Conservation (phyloP, 441 rosid species). For the Metrosideros polymorpha region DNA sequence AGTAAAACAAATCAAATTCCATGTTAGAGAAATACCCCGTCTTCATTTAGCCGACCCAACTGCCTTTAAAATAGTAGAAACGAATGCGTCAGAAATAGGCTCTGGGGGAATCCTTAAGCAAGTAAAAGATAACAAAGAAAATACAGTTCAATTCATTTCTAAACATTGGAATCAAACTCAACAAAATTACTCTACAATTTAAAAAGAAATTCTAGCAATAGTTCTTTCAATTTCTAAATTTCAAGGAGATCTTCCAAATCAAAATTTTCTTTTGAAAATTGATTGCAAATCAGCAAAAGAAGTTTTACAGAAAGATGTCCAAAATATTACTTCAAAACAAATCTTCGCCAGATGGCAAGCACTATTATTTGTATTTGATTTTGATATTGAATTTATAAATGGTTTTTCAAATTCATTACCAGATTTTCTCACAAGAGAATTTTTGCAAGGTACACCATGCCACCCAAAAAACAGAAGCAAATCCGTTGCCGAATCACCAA, state of each 20-base stretch:
- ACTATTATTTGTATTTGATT: too few species aligned
- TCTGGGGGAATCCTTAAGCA: background rate
- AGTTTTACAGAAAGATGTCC: too few species aligned
- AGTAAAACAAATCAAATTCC: too few species aligned
- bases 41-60: background rate
- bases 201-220: too few species aligned
- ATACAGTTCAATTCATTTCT: background rate
- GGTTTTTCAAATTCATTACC: too few species aligned
- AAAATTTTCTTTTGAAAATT: background rate
- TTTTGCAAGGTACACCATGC: too few species aligned
- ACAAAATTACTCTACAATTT: background rate
- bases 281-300: background rate
- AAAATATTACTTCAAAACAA: too few species aligned
- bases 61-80: background rate
- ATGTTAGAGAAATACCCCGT: background rate
- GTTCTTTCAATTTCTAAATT: background rate
- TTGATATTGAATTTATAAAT: too few species aligned
- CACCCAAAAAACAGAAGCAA: too few species aligned
- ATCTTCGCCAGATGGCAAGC: background rate
- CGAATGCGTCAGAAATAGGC: background rate
- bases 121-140: background rate
- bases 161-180: background rate
- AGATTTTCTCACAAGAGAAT: too few species aligned
- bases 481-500: too few species aligned
- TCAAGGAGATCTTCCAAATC: background rate